A percentile compares a stretch with the other conserved stretches of the same genome.
Evolutionary conservation across 2,329 filamentous ascomycete species (phyloP).

Genomic region (Fusarium nygamai): DNA sequence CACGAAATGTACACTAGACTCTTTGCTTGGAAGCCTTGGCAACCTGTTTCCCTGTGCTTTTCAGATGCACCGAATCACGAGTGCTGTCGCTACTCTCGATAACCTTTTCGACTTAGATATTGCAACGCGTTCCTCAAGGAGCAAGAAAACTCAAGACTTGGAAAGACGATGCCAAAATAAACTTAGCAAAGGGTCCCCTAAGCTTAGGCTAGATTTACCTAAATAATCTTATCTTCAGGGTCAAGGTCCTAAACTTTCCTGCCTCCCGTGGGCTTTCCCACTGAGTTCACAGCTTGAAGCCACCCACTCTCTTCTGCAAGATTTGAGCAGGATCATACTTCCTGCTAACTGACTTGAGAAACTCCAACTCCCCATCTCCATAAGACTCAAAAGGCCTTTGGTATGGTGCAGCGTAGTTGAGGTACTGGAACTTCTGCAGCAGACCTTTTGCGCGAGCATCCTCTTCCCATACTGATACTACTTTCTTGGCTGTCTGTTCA

Average conservation of each 20-base stretch:
- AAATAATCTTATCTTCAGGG: not conserved
- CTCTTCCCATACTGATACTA: not conserved
- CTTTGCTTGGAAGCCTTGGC: not conserved
- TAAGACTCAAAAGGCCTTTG: not conserved
- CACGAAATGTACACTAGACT: not conserved
- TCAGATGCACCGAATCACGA: no score
- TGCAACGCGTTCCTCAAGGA: not conserved
- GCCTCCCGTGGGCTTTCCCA: fast-evolving
- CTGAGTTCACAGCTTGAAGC: not conserved
- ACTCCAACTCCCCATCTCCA: not conserved
- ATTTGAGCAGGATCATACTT: constrained; percentile 9
- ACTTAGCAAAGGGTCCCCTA: not conserved
- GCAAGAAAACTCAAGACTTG: not conserved
- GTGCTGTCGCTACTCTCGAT: not conserved
- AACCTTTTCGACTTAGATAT: fast-evolving
- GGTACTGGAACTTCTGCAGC: constrained; percentile 1
- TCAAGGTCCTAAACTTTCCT: not conserved
- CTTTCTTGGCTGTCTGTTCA: fast-evolving
- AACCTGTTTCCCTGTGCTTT: not conserved
- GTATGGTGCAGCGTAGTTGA: not conserved
- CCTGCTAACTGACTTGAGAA: not conserved
- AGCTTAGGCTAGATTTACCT: not conserved
- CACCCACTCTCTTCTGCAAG: constrained; percentile 1
- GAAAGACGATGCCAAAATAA: not conserved
- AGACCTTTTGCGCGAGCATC: not conserved